A percentile compares a stretch with the other conserved stretches of the same genome.
Evolutionary conservation across 805 yeast species (phyloP).

Genomic region (Komagataella pastoris): DNA sequence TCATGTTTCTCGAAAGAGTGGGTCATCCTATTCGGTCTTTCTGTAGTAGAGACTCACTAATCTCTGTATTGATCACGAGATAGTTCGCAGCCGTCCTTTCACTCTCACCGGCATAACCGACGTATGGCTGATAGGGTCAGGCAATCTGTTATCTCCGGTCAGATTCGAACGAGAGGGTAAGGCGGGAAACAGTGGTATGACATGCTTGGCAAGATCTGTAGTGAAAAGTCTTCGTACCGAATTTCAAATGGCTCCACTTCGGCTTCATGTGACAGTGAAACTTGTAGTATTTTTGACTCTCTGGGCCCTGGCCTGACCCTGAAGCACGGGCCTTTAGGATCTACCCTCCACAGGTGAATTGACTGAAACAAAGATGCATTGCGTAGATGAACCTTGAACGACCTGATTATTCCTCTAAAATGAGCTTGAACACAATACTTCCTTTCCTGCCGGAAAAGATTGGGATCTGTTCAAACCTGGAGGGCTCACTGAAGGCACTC

Average conservation of each 20-base stretch:
- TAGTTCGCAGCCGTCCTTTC: too few relatives aligned
- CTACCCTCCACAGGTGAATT: neutral
- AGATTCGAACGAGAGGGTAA: neutral
- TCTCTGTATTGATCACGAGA: too few relatives aligned
- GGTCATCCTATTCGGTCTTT: too few relatives aligned
- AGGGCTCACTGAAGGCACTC: slow-evolving; percentile 37
- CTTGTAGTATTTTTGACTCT: neutral
- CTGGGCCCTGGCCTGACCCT: neutral
- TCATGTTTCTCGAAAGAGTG: too few relatives aligned
- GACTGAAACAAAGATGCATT: neutral
- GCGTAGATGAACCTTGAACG: too few relatives aligned
- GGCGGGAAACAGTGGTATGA: neutral
- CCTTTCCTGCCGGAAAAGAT: slow-evolving; percentile 31
- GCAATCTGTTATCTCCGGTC: neutral
- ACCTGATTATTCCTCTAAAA: slow-evolving; percentile 10
- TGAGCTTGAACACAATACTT: slow-evolving; percentile 22
- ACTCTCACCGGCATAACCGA: neutral
- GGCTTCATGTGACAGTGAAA: neutral
- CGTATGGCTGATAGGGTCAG: neutral
- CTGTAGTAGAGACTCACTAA: too few relatives aligned
- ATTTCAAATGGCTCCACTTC: neutral
- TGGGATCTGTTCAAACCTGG: slow-evolving; percentile 30
- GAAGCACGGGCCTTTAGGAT: neutral
- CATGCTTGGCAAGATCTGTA: neutral
- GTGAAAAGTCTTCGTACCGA: neutral